phyloP scores from a whole-genome alignment of 352 stramenopile species.

The Pythium scleroteichum region DNA sequence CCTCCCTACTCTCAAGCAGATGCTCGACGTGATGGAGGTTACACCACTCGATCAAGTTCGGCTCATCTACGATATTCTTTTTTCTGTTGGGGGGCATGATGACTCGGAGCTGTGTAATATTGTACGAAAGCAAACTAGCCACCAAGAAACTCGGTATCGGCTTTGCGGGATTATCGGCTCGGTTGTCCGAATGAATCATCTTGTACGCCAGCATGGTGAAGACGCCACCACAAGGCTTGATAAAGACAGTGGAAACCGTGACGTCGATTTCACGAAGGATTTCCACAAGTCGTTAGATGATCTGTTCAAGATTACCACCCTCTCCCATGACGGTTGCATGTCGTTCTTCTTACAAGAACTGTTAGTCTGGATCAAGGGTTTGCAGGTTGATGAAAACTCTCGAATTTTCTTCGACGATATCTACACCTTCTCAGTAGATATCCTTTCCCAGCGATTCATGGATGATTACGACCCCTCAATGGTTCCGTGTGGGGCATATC shows the following conservation, averaged over 20 bases:
- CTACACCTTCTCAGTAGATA: constrained; percentile 45
- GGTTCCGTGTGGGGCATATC: constrained; percentile 31
- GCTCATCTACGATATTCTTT: constrained; percentile 57
- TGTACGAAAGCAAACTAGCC: constrained; percentile 53
- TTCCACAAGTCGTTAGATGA: constrained; percentile 33
- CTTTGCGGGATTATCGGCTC: constrained; percentile 51
- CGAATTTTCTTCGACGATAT: constrained; percentile 37
- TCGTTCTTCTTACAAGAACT: constrained; percentile 53
- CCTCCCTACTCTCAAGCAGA: constrained; percentile 49
- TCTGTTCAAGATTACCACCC: constrained; percentile 30
- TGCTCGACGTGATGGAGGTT: constrained; percentile 54
- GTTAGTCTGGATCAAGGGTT: constrained; percentile 25
- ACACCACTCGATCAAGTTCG: constrained; percentile 40
- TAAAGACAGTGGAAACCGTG: not conserved
- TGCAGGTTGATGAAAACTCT: constrained; percentile 30
- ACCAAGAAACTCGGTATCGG: constrained; percentile 55
- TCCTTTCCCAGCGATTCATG: constrained; percentile 48
- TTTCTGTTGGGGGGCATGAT: constrained; percentile 42
- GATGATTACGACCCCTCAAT: constrained; percentile 34
- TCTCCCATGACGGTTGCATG: constrained; percentile 34
- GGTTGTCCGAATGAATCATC: constrained; percentile 35
- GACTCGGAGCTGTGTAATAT: constrained; percentile 55
- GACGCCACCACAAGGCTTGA: constrained; percentile 6
- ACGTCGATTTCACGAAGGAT: constrained; percentile 15
- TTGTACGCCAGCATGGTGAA: constrained; percentile 35